These are phyloP conservation scores for Deinandra increscens DNA, from an alignment of 129 eudicot species.

Conservation along the genomic window DNA sequence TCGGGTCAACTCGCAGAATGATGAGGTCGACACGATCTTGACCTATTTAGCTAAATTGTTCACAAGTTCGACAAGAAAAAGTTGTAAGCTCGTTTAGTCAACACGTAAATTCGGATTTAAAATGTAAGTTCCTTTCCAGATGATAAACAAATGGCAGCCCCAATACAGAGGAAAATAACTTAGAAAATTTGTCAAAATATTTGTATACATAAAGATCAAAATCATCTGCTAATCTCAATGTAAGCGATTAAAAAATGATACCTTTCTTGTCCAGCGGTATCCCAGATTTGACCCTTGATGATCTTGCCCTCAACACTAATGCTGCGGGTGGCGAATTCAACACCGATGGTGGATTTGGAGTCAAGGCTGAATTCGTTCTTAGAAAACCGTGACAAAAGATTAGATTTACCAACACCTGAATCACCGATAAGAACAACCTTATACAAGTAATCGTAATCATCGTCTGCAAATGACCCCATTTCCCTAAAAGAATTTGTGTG, in stretches of 20 bases:
- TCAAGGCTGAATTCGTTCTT: constrained; percentile 9
- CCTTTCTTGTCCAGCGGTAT: constrained; percentile 1
- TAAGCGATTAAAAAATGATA: neutral
- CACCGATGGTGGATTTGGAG: constrained; percentile 11
- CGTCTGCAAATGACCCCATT: constrained; percentile 6
- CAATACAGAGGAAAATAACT: too few relatives aligned
- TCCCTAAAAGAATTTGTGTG: neutral
- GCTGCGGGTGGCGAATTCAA: constrained; percentile 14
- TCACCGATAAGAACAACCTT: constrained; percentile 1
- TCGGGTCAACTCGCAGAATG: too few relatives aligned
- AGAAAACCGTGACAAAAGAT: neutral
- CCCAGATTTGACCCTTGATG: constrained; percentile 7
- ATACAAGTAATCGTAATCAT: constrained; percentile 7
- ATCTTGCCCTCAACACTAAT: constrained; percentile 5
- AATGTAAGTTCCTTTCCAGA: too few relatives aligned
- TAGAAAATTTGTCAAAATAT: too few relatives aligned
- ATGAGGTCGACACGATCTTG: too few relatives aligned
- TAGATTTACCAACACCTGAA: constrained; percentile 12
- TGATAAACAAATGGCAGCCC: too few relatives aligned
- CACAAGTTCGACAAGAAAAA: too few relatives aligned
- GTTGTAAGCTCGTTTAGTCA: too few relatives aligned
- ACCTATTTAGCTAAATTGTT: too few relatives aligned
- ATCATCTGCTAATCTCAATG: too few relatives aligned
- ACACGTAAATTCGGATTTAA: too few relatives aligned
- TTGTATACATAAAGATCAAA: too few relatives aligned